Percentiles rank a stretch among this genome's conserved stretches.
Evolutionary conservation across 371 early-diverging fungal species (phyloP).

Genomic region (Mortierella sp.): DNA sequence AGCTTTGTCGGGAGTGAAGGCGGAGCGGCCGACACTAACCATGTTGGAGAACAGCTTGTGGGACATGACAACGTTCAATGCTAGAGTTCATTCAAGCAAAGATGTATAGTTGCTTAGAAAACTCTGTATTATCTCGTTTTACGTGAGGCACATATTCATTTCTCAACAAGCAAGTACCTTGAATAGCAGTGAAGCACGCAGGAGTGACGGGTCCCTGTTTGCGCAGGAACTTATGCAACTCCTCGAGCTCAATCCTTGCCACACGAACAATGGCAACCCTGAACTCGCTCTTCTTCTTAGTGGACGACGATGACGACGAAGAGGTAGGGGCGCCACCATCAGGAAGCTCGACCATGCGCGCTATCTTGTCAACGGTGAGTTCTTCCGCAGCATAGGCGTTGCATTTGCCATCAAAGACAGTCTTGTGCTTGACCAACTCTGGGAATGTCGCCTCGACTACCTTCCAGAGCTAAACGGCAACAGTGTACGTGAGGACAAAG

Average conservation of each 20-base stretch:
- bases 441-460: conserved; percentile 56
- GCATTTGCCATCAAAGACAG: conserved; percentile 63
- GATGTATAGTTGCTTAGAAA: neutral
- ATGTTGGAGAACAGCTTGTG: conserved; percentile 77
- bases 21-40: conserved; percentile 84
- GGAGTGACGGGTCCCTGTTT: conserved; percentile 59
- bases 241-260: conserved; percentile 37
- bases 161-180: conserved; percentile 20
- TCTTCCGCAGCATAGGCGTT: conserved; percentile 61
- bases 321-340: conserved; percentile 17
- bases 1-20: conserved; percentile 76
- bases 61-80: conserved; percentile 84
- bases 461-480: conserved; percentile 55
- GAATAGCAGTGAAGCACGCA: conserved; percentile 58
- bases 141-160: neutral
- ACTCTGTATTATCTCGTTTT: neutral
- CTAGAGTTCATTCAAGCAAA: conserved; percentile 43
- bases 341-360: conserved; percentile 30
- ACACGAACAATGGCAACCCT: conserved; percentile 31
- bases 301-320: conserved; percentile 21
- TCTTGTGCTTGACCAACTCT: conserved; percentile 51
- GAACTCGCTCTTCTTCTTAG: conserved; percentile 43
- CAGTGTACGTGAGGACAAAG: neutral
- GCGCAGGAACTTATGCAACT: conserved; percentile 64
- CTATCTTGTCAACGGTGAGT: conserved; percentile 18